Base-by-base conservation (phyloP, 352 stramenopile species). In the Globisporangium recalcitrans region DNA sequence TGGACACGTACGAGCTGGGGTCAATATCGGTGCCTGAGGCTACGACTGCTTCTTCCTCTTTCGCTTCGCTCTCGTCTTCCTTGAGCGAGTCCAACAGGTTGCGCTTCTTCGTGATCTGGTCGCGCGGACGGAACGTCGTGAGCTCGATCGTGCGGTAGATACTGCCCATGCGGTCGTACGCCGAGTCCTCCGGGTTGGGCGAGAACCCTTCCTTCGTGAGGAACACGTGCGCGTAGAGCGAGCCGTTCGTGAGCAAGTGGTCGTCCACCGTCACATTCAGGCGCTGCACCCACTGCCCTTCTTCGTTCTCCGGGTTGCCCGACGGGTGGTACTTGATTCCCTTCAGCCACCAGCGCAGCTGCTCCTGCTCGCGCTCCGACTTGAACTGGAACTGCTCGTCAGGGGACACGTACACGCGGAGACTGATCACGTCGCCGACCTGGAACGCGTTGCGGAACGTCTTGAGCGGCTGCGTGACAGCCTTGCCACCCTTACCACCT, bases 141-240 rank as follows among this genome's bases (percentile, higher is more conserved):
- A 95, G 77, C 59, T 84, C 78, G 10, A 91, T 62, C 19, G 79
- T 67, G 24, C 72, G 65, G 67, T 92, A 81, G 27, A 89, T 71
- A 29, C 64, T 80, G 22, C 66, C 69, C 64, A 84, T 80, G 29
- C 51, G 52, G 56, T 87, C 75, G 68, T 87, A 93, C 34, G 75
- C 72, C 9, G 55, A 63, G 70, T 91, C 80, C 16, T 73, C 49
- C 8, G 82, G 84, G 57, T 93, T 90, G 52, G 82, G 77, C 32
- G 82, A 91, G 63, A 80, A 73, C 51, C 84, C 83, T 9, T 75
- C 70, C 49, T 88, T 88, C 31, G 82, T 90, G 40, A 94, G 63
- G 53, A 93, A 95, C 56, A 96, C 82, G 72, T 97, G 89, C 49
- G 86, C 87, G 61, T 80, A 95, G 3, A 92, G 52, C 58, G 87